phyloP scores from a whole-genome alignment of 2,329 filamentous ascomycete genomes.

The Mycosphaerella sp. region DNA sequence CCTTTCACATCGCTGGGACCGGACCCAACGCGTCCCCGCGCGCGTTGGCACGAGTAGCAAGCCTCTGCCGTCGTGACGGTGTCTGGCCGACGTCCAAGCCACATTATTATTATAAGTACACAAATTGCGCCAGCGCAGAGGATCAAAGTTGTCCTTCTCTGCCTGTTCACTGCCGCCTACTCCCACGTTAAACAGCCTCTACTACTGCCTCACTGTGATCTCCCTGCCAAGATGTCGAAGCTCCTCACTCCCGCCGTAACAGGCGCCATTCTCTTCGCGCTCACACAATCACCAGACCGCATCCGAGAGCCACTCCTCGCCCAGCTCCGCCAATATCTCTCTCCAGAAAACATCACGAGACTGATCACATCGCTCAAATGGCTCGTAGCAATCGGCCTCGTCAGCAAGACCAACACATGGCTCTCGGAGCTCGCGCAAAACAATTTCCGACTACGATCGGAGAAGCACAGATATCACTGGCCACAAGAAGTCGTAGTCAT shows the following conservation, averaged over 20 bases:
- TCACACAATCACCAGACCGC: constrained; percentile 28
- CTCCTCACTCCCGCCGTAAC: constrained; percentile 28
- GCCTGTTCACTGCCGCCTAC: neutral
- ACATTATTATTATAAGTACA: constrained; percentile 2
- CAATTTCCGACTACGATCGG: constrained; percentile 35
- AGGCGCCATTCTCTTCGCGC: constrained; percentile 26
- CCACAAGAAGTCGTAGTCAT: constrained; percentile 34
- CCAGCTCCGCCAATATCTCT: constrained; percentile 26
- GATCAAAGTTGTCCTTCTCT: neutral
- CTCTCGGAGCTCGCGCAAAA: constrained; percentile 31
- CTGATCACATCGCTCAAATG: constrained; percentile 28
- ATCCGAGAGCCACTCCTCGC: constrained; percentile 28
- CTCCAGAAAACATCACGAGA: constrained; percentile 25
- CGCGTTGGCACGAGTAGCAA: neutral
- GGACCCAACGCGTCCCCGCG: neutral
- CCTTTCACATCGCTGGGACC: neutral
- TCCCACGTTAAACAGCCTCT: neutral
- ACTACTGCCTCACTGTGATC: too few relatives aligned
- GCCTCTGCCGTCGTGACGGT: constrained; percentile 4
- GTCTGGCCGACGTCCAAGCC: neutral
- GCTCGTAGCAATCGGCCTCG: constrained; percentile 31
- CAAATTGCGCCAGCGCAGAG: neutral
- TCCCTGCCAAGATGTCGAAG: constrained; percentile 1
- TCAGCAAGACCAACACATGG: constrained; percentile 23
- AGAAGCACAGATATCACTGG: constrained; percentile 34